Base-by-base conservation (phyloP, 73 alveolate genomes). In the Tetrahymena thermophila region DNA sequence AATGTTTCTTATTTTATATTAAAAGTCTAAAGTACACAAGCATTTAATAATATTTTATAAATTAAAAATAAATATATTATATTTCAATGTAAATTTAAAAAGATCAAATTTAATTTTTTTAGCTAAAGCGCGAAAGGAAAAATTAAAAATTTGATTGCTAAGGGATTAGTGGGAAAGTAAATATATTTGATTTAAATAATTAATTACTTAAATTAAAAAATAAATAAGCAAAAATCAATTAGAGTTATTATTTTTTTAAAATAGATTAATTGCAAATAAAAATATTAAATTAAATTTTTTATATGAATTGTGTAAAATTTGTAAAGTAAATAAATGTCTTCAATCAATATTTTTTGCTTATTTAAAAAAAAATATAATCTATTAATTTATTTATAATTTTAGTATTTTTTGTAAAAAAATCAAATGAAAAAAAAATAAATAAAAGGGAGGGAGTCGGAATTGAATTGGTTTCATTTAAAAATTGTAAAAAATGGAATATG, bases 371-470 rank as follows among this genome's bases (percentile, higher is more conserved):
- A 40, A 40, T 40, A 40, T 40, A 40, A 40, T 4, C 11, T 6
- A 40, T 40, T 40, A 6, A 6, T 40, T 40, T 11, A 50, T 50
- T 2, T 14, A 0, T 50, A 7, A 10, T 7, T 50, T 3, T 19
- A 50, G 3, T 50, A 19, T 50, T 50, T 0, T 16, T 1, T n/a
- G n/a, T 17, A 19, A 23, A 28, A 71, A 71, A 14, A 56, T 23
- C 16, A 19, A 19, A 19, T 10, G 85, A 19, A 71, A 71, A 28
- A n/a, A 5, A 28, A 31, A 28, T 28, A 71, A 71, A 71, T 71
- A 71, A 71, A 71, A 71, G 89, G 89, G 89, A 71, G 89, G 89
- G 89, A 71, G 89, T 71, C 42, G 89, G 89, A 34, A 71, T 71
- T 71, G 89, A 71, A 71, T 71, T 28, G 83, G 31, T 50, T 50